Evolutionary conservation across 2,329 filamentous ascomycete genomes (phyloP), one percentile per base, ranked within the genome.

Genomic region (Arachnopeziza araneosa): DNA sequence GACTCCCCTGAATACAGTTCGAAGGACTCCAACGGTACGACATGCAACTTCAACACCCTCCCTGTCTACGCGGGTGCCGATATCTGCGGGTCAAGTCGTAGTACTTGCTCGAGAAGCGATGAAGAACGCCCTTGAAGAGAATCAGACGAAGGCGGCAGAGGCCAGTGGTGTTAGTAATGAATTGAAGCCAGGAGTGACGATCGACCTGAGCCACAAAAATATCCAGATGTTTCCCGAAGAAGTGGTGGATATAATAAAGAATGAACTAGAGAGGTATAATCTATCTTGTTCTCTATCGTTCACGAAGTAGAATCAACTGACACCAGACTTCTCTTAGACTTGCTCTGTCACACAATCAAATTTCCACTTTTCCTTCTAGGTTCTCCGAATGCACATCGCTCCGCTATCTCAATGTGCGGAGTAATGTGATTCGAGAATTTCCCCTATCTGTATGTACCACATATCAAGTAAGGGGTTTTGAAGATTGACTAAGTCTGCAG

Each of bases 371-470:
- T 53, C 90, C 90, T 6, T 71, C 78, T 24, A 83, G 88, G 57
- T 89, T 93, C 67, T 81, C 87, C 44, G 89, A 92, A 75, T 93
- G 89, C 75, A 87, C 84, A 50, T 88, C 88, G 55, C 76, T 93
- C 62, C 86, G 89, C 63, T 93, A 93, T 72, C 82, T 93, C 62
- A 93, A 93, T 68, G 85, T 92, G 63, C 81, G 89, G 71, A 89
- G 89, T 75, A 93, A 93, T 71, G 79, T 84, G 68, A 86, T 93
- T 70, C 75, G 80, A 64, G 82, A 87, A 70, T 87, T 90, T 67
- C 86, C 86, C 52, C 79, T 80, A 68, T 80, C 81, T 65, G 85
- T 88, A 79, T 64, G 84, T 78, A 56, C 24, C 49, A 44, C 54
- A 24, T 24, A 24, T n/a, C 10, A 24, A 49, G 44, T 24, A 24